Conservation (phyloP, 2,329 filamentous ascomycete genomes). For the Clarireedia monteithiana region DNA sequence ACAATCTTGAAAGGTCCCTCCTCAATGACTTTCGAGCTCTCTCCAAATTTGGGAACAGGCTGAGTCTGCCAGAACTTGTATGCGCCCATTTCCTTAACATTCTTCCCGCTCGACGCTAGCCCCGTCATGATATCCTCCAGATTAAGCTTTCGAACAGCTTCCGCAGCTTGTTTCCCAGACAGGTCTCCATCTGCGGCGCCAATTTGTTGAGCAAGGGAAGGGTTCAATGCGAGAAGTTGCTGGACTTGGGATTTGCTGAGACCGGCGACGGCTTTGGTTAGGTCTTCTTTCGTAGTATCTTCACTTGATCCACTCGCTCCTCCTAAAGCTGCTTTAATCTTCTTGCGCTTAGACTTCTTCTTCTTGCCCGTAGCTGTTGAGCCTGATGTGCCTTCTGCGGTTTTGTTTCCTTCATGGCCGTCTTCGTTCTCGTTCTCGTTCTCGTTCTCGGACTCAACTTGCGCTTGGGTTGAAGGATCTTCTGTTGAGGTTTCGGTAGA, state of each 20-base stretch:
- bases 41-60: slow-evolving; percentile 78
- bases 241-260: slow-evolving; percentile 50
- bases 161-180: slow-evolving; percentile 36
- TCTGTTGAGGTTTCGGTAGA: slow-evolving; percentile 16
- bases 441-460: slow-evolving; percentile 33
- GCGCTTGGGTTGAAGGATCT: slow-evolving; percentile 20
- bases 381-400: slow-evolving; percentile 22
- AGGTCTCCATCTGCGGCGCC: slow-evolving; percentile 31
- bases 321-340: slow-evolving; percentile 39
- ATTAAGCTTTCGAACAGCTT: slow-evolving; percentile 53
- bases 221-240: slow-evolving; percentile 65
- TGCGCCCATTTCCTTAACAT: slow-evolving; percentile 89
- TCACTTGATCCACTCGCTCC: slow-evolving; percentile 15
- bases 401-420: slow-evolving; percentile 28
- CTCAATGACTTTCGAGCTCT: slow-evolving; percentile 46
- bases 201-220: slow-evolving; percentile 57
- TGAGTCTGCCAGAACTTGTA: slow-evolving; percentile 99
- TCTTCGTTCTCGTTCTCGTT: slow-evolving; percentile 35
- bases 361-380: slow-evolving; percentile 35
- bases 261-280: slow-evolving; percentile 34
- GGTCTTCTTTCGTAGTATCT: slow-evolving; percentile 38
- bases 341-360: slow-evolving; percentile 61
- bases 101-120: slow-evolving; percentile 71
- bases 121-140: slow-evolving; percentile 68
- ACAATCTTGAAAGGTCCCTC: slow-evolving; percentile 83